phyloP scores from a whole-genome alignment of 805 yeast genomes.

The Schwanniomyces yamadae region DNA sequence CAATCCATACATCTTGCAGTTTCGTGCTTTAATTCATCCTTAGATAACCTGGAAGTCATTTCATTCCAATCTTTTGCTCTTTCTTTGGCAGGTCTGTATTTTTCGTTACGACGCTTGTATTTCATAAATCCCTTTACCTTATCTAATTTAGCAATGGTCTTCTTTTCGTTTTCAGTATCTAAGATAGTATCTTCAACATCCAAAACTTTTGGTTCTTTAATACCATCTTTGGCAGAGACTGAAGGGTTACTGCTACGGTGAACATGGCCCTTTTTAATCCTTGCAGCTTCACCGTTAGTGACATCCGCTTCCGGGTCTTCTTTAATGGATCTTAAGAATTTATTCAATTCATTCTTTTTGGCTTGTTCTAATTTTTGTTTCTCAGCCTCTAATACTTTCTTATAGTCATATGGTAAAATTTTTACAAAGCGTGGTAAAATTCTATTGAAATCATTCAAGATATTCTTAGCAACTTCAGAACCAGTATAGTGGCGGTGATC shows the following conservation, averaged over 20 bases:
- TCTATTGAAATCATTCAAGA: constrained; percentile 84
- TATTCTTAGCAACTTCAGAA: constrained; percentile 82
- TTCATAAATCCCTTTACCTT: constrained; percentile 90
- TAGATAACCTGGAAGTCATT: constrained; percentile 73
- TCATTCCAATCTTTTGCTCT: constrained; percentile 93
- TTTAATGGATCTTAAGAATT: constrained; percentile 65
- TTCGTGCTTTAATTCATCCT: constrained; percentile 84
- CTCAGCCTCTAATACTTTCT: constrained; percentile 81
- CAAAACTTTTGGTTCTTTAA: constrained; percentile 74
- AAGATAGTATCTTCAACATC: constrained; percentile 88
- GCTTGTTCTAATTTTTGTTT: constrained; percentile 62
- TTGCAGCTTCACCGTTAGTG: constrained; percentile 82
- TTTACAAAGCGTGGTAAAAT: constrained; percentile 86
- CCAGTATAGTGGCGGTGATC: constrained; percentile 95
- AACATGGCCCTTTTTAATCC: constrained; percentile 52
- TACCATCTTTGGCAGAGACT: constrained; percentile 23
- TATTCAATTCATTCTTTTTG: constrained; percentile 62
- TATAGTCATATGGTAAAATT: constrained; percentile 90
- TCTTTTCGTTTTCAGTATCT: constrained; percentile 64
- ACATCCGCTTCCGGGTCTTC: constrained; percentile 84
- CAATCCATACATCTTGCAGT: constrained; percentile 99
- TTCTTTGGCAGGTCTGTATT: constrained; percentile 71
- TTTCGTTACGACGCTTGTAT: constrained; percentile 85
- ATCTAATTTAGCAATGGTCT: constrained; percentile 64
- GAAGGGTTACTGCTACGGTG: constrained; percentile 27